phyloP scores from a whole-genome alignment of 208 protist species.

The Willaertia magna region DNA sequence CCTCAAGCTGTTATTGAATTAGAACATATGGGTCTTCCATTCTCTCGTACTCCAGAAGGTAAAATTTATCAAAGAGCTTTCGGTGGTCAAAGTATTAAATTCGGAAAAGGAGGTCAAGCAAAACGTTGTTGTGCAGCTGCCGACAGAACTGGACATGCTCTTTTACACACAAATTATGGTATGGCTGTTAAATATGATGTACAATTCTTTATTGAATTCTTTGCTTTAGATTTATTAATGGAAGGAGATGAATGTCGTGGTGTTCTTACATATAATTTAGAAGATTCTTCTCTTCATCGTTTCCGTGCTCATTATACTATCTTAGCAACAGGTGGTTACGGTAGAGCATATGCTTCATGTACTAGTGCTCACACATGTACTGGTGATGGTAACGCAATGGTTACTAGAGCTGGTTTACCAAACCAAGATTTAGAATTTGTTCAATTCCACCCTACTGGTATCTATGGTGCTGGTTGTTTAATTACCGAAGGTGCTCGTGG shows the following conservation, averaged over 20 bases:
- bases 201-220: constrained; percentile 98
- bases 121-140: constrained; percentile 88
- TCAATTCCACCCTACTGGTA: constrained; percentile 99
- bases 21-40: constrained; percentile 95
- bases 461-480: constrained; percentile 94
- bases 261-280: constrained; percentile 87
- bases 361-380: constrained; percentile 97
- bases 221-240: constrained; percentile 97
- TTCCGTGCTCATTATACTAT: constrained; percentile 90
- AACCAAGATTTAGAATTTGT: constrained; percentile 96
- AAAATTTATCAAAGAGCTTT: constrained; percentile 99
- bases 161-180: constrained; percentile 97
- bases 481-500: constrained; percentile 95
- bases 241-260: constrained; percentile 83
- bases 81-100: constrained; percentile 93
- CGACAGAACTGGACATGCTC: constrained; percentile 95
- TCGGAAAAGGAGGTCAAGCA: constrained; percentile 88
- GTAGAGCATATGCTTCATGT: constrained; percentile 87
- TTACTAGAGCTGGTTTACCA: constrained; percentile 89
- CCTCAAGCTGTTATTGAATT: constrained; percentile 78
- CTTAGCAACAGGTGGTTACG: constrained; percentile 93
- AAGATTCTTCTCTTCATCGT: constrained; percentile 94
- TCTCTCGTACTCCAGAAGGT: constrained; percentile 92
- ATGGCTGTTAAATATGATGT: constrained; percentile 83
- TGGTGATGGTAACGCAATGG: constrained; percentile 96